A percentile compares a stretch with the other conserved stretches of the same genome.
Conservation (phyloP, 2,329 filamentous ascomycete genomes). For the Aspergillus ruber region DNA sequence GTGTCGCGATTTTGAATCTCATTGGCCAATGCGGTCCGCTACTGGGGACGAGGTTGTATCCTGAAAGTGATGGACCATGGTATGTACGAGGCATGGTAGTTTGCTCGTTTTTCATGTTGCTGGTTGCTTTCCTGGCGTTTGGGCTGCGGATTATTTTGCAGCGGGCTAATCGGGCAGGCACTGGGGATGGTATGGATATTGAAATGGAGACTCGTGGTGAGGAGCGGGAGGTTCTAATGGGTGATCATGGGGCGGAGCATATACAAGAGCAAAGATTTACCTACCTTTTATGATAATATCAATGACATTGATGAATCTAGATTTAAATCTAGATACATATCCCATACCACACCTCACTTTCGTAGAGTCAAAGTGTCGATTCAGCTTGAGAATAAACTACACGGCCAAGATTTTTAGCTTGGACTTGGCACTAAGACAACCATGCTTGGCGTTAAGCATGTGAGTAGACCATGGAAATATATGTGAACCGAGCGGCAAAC, state of each 20-base stretch:
- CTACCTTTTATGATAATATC: too few relatives aligned
- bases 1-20: constrained; percentile 73
- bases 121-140: constrained; percentile 52
- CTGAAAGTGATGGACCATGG: constrained; percentile 51
- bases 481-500: too few relatives aligned
- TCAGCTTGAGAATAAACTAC: too few relatives aligned
- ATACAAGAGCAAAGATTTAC: too few relatives aligned
- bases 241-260: constrained; percentile 14
- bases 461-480: too few relatives aligned
- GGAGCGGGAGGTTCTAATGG: constrained; percentile 26
- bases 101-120: constrained; percentile 58
- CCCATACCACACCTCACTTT: too few relatives aligned
- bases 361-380: too few relatives aligned
- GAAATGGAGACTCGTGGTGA: constrained; percentile 9
- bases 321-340: too few relatives aligned
- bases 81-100: constrained; percentile 58
- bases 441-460: too few relatives aligned
- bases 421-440: too few relatives aligned
- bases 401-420: too few relatives aligned
- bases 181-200: constrained; percentile 9
- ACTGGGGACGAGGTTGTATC: constrained; percentile 62
- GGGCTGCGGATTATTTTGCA: constrained; percentile 50
- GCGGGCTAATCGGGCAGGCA: constrained; percentile 40
- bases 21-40: constrained; percentile 75
- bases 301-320: too few relatives aligned